Evolutionary conservation across 495 filamentous ascomycete genomes (phyloP).

Genomic region (Daldinia caldariorum): DNA sequence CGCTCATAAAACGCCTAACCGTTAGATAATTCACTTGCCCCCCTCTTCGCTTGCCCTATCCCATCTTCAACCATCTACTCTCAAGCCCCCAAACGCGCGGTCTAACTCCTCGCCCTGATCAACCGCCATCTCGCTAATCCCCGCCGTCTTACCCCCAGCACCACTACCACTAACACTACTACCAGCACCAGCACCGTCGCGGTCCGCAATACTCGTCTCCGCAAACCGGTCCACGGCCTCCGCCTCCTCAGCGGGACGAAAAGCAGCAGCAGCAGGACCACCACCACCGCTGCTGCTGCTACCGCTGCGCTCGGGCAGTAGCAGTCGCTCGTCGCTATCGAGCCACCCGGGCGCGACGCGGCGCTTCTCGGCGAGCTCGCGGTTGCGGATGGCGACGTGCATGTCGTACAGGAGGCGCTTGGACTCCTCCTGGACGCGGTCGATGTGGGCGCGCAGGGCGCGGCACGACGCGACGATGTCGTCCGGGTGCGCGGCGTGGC

Average conservation of each 20-base stretch:
- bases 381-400: constrained; percentile 73
- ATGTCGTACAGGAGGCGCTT: constrained; percentile 72
- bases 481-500: constrained; percentile 80
- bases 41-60: neutral
- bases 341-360: constrained; percentile 93
- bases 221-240: constrained; percentile 31
- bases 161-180: neutral
- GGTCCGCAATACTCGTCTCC: constrained; percentile 49
- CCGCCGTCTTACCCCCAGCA: neutral
- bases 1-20: neutral
- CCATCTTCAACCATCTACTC: constrained; percentile 13
- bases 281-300: constrained; percentile 43
- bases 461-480: constrained; percentile 83
- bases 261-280: no score
- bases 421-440: constrained; percentile 69
- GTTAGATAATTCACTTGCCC: neutral
- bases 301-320: constrained; percentile 72
- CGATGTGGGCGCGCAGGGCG: constrained; percentile 77
- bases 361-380: constrained; percentile 91
- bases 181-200: constrained; percentile 7
- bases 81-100: constrained; percentile 82
- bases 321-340: constrained; percentile 83
- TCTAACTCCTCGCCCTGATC: constrained; percentile 84
- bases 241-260: constrained; percentile 4
- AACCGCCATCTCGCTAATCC: constrained; percentile 53